These are phyloP conservation scores for Ephemerocybe angulata DNA, from an alignment of 768 basidiomycete species.

Conservation along the genomic window DNA sequence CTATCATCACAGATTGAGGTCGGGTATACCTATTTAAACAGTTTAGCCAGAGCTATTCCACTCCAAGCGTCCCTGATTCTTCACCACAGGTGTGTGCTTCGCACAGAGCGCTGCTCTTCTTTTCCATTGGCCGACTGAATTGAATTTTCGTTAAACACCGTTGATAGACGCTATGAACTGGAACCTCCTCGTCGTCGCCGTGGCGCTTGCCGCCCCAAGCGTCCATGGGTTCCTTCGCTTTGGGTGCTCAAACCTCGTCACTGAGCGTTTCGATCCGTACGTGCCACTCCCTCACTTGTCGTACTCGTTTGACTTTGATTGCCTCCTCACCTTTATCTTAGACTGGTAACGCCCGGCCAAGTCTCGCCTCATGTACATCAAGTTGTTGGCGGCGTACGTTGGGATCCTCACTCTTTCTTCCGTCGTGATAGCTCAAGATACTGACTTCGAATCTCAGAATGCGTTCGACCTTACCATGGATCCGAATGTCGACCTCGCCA, in stretches of 20 bases:
- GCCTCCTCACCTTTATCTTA: background rate
- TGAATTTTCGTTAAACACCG: background rate
- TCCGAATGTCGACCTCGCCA: slow-evolving; percentile 2
- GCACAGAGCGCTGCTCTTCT: background rate
- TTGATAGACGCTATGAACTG: background rate
- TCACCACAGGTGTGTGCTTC: background rate
- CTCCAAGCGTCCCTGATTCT: too few relatives aligned
- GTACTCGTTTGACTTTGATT: too few relatives aligned
- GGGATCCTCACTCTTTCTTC: background rate
- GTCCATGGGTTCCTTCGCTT: slow-evolving; percentile 6
- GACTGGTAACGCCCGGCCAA: slow-evolving; percentile 7
- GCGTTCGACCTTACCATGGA: slow-evolving; percentile 12
- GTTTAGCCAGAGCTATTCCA: slow-evolving; percentile 7
- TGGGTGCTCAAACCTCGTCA: slow-evolving; percentile 7
- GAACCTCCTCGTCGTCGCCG: background rate
- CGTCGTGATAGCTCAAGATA: background rate
- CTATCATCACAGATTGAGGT: too few relatives aligned
- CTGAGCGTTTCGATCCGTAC: slow-evolving; percentile 10
- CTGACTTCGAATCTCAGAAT: background rate
- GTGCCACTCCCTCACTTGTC: background rate
- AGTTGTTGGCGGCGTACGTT: slow-evolving; percentile 12
- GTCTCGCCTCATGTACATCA: slow-evolving; percentile 11
- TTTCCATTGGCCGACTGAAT: too few relatives aligned
- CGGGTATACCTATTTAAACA: slow-evolving; percentile 1
- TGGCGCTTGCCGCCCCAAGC: background rate